Evolutionary conservation across 2,329 filamentous ascomycete species (phyloP).

Genomic region (Phoma sp.): DNA sequence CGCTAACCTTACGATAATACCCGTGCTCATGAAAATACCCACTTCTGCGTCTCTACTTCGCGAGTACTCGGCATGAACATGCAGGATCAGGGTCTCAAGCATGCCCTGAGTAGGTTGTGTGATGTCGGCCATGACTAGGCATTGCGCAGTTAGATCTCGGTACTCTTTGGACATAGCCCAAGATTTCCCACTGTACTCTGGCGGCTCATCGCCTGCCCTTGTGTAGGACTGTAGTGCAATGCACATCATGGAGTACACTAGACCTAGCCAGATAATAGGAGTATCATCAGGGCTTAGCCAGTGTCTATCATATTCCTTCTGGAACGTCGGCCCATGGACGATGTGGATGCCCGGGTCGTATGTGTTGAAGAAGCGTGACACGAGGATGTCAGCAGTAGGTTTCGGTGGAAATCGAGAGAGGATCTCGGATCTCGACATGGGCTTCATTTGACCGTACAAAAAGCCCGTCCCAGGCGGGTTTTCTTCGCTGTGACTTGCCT

Average conservation of each 20-base stretch:
- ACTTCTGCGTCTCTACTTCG: conserved; percentile 77
- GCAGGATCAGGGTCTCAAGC: conserved; percentile 79
- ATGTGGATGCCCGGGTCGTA: conserved; percentile 68
- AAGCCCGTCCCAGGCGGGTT: conserved; percentile 74
- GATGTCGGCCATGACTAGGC: conserved; percentile 77
- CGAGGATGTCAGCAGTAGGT: conserved; percentile 81
- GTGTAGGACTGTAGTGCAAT: conserved; percentile 81
- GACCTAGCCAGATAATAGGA: conserved; percentile 77
- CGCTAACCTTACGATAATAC: conserved; percentile 67
- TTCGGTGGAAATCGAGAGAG: conserved; percentile 81
- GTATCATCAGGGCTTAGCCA: conserved; percentile 78
- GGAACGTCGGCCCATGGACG: conserved; percentile 77
- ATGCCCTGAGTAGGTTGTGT: conserved; percentile 77
- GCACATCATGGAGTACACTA: conserved; percentile 78
- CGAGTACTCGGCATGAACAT: conserved; percentile 78
- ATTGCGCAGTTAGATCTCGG: conserved; percentile 77
- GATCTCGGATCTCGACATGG: conserved; percentile 77
- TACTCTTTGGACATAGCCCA: conserved; percentile 62
- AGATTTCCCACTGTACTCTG: conserved; percentile 75
- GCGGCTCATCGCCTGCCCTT: conserved; percentile 79
- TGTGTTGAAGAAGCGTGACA: conserved; percentile 90
- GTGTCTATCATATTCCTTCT: conserved; percentile 68
- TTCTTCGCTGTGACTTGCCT: conserved; percentile 67
- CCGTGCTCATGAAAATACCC: conserved; percentile 67
- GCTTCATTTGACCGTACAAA: conserved; percentile 74